phyloP scores from a whole-genome alignment of 2,329 filamentous ascomycete species.

The Venturia carpophila region DNA sequence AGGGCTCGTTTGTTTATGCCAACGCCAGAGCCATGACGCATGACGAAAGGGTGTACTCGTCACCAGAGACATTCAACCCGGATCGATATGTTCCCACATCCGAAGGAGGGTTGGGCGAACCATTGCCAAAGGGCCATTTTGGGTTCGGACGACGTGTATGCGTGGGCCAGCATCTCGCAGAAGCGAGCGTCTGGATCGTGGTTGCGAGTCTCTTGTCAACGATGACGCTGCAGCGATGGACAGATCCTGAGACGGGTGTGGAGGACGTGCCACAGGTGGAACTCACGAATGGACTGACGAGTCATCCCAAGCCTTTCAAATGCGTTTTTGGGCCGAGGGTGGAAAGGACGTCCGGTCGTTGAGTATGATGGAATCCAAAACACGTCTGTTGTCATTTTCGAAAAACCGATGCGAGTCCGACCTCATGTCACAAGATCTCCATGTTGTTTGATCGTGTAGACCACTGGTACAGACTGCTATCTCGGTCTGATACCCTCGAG shows the following conservation, averaged over 20 bases:
- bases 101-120: constrained; percentile 29
- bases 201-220: not conserved
- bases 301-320: constrained; percentile 9
- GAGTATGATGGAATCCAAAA: not conserved
- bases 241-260: not conserved
- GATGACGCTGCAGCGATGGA: not conserved
- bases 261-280: not conserved
- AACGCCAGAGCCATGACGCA: constrained; percentile 37
- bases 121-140: constrained; percentile 31
- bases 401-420: too few relatives aligned
- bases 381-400: not conserved
- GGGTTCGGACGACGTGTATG: constrained; percentile 39
- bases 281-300: not conserved
- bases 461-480: too few relatives aligned
- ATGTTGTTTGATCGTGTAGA: not conserved
- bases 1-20: constrained; percentile 30
- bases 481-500: too few relatives aligned
- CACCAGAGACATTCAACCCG: constrained; percentile 36
- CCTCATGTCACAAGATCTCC: not conserved
- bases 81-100: constrained; percentile 33
- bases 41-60: constrained; percentile 31
- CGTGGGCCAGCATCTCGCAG: constrained; percentile 24
- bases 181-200: constrained; percentile 26
- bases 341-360: not conserved
- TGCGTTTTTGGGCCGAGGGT: not conserved